Base-by-base conservation (phyloP, 129 eudicot genomes). In the Lonicera japonica region DNA sequence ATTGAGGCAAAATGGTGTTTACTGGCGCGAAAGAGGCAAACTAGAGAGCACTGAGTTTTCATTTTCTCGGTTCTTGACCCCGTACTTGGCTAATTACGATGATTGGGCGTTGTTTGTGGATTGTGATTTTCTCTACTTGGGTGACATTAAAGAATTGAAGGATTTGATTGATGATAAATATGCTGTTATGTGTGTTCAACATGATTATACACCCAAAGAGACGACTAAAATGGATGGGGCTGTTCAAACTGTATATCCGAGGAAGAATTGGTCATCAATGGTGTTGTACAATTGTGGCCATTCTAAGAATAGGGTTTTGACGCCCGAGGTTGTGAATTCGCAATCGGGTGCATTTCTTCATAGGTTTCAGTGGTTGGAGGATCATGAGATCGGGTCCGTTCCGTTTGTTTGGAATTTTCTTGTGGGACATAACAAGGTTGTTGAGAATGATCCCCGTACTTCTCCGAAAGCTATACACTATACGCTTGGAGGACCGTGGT, bases 221-320 rank as follows among this genome's bases (percentile, higher is more conserved):
- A 68, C 81, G 8, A 85, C 90, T 3, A 92, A 92, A 57, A 92
- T 92, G 98, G 98, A 92, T 40, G 97, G 97, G 18, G 97, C 84
- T 15, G 86, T 91, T 5, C 97, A 87, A 41, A 91, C 96, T 21
- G 69, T 78, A n/a, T 91, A 91, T 45, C 97, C 95, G 0, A 75
- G 95, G 60, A 91, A 91, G 84, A 91, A 91, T 61, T 91, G 97
- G 97, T 81, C 88, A 16, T 91, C 97, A 0, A 87, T 92, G 98
- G 96, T 92, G 68, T 56, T 92, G 75, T 92, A 92, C 68, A 92
- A 92, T 56, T 92, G 98, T 58, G 86, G 91, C 46, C 96, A 87
- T 45, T 78, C 73, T 0, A 92, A 92, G 72, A 92, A 92, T 36
- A 64, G 38, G 75, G 69, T 61, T 19, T 60, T 92, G 70, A 87